Base-by-base conservation (phyloP, 192 early-diverging fungal genomes). In the Geranomyces michiganensis region DNA sequence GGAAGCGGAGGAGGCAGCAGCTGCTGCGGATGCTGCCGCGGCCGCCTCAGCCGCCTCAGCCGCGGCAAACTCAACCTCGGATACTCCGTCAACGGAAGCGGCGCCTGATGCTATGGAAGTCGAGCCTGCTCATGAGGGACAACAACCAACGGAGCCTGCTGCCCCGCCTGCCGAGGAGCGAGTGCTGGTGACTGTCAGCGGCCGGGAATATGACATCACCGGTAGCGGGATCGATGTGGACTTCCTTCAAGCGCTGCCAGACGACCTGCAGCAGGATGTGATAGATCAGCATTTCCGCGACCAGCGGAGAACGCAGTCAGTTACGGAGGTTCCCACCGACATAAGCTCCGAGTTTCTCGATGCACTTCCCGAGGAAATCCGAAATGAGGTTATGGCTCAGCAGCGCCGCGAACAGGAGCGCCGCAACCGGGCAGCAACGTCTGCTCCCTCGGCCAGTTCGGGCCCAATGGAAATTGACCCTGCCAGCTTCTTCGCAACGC, bases 161-260 rank as follows among this genome's bases (percentile, higher is more conserved):
- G 68, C 56, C 0, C 68, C 72, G 12, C 76, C 66, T 30, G 27
- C 24, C 8, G 58, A 60, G 29, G 21, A 19, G 6, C 66, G 78
- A 41, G 62, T 79, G 12, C 68, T 77, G 31, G 69, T 97, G 0
- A 89, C 80, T 46, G 85, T 99, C 41, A 85, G 92, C 72, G 97
- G 96, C 2, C 81, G 86, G 43, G 67, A 82, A 68, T 82, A 96
- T 0, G 96, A 99, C 65, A 94, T 99, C 44, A 92, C 94, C 0
- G 94, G 93, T 85, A 65, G 47, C 21, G 97, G 94, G 10, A 99
- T 99, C 48, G 97, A 99, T 70, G 85, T 88, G 5, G 90, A 90
- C 68, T 99, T 99, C 76, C 81, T 99, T 62, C 89, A 92, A 69
- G 97, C 97, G 1, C 79, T 99, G 29, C 97, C 97, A 0, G 96